Base-by-base conservation (phyloP, 768 basidiomycete species). In the Rhodotorula taiwanensis region DNA sequence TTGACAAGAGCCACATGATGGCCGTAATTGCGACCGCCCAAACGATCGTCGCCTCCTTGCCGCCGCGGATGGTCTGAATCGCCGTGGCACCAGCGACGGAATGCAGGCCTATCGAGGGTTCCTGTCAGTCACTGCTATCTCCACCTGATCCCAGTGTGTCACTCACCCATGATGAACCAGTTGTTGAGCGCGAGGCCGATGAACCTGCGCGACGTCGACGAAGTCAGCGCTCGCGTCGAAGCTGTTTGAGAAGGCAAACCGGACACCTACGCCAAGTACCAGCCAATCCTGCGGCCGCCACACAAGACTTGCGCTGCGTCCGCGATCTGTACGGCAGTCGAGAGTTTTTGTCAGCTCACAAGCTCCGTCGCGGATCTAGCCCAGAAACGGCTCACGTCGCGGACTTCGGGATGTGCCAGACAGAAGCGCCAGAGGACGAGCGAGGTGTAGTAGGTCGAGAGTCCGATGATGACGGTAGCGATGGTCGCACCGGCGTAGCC, bases 71-170 rank as follows among this genome's bases (percentile, higher is more conserved):
- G 0, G 80, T 76, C 55, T 66, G 62, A 36, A 66, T 41, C 3
- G 80, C 75, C 44, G 77, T 76, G 4, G 79, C 78, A 15, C 80
- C 80, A 25, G 81, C 79, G 14, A 81, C 74, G 62, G 78, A 78
- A 33, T 66, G 67, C 0, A 71, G 65, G 75, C 80, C 81, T 77
- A n/a, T n/a, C n/a, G n/a, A n/a, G n/a, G n/a, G n/a, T n/a, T n/a
- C n/a, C n/a, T n/a, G n/a, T n/a, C n/a, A n/a, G n/a, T n/a, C n/a
- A n/a, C n/a, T n/a, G n/a, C n/a, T n/a, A n/a, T n/a, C n/a, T n/a
- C n/a, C n/a, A n/a, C n/a, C n/a, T n/a, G n/a, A n/a, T n/a, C n/a
- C n/a, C n/a, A n/a, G n/a, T n/a, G n/a, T 15, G 14, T 5, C 15
- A 30, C 48, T 6, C 48, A 49, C 48, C 36, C 20, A 21, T 34